Percentiles rank a stretch among this genome's conserved stretches.
These are phyloP conservation scores for Phytophthora macrochlamydospora DNA, from an alignment of 352 stramenopile genomes.

Conservation along the genomic window DNA sequence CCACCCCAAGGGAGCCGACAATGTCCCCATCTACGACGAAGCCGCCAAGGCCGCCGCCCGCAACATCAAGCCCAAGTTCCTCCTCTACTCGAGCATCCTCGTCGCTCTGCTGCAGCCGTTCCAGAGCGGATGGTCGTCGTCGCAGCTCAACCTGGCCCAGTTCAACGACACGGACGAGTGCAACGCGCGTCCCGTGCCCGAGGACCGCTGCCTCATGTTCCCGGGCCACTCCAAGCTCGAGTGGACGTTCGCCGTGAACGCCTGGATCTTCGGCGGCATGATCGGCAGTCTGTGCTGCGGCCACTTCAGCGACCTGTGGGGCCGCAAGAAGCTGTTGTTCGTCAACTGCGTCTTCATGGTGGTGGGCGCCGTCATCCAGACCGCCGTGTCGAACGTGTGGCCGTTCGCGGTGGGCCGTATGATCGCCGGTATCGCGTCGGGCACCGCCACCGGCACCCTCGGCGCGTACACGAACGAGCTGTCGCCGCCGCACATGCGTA, in stretches of 20 bases:
- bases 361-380: slow-evolving; percentile 30
- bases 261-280: slow-evolving; percentile 59
- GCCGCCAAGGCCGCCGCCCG: slow-evolving; percentile 19
- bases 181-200: slow-evolving; percentile 16
- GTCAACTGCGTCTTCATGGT: slow-evolving; percentile 40
- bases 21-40: slow-evolving; percentile 21
- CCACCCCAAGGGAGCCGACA: slow-evolving; percentile 15
- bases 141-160: slow-evolving; percentile 50
- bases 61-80: slow-evolving; percentile 30
- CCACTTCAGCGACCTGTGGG: slow-evolving; percentile 30
- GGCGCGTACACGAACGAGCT: slow-evolving; percentile 24
- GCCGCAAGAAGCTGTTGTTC: slow-evolving; percentile 33
- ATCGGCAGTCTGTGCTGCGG: slow-evolving; percentile 47
- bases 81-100: slow-evolving; percentile 47
- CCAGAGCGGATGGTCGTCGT: slow-evolving; percentile 60
- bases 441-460: slow-evolving; percentile 14
- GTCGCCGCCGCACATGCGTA: slow-evolving; percentile 18
- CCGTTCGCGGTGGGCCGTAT: slow-evolving; percentile 21
- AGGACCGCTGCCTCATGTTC: slow-evolving; percentile 17
- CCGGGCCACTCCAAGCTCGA: slow-evolving; percentile 17
- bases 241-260: slow-evolving; percentile 28
- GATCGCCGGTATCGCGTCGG: slow-evolving; percentile 15
- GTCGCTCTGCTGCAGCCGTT: slow-evolving; percentile 43
- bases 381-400: slow-evolving; percentile 21
- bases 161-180: slow-evolving; percentile 51